phyloP scores from a whole-genome alignment of 164 flowering plant genomes.

The Kalanchoe fedtschenkoi region DNA sequence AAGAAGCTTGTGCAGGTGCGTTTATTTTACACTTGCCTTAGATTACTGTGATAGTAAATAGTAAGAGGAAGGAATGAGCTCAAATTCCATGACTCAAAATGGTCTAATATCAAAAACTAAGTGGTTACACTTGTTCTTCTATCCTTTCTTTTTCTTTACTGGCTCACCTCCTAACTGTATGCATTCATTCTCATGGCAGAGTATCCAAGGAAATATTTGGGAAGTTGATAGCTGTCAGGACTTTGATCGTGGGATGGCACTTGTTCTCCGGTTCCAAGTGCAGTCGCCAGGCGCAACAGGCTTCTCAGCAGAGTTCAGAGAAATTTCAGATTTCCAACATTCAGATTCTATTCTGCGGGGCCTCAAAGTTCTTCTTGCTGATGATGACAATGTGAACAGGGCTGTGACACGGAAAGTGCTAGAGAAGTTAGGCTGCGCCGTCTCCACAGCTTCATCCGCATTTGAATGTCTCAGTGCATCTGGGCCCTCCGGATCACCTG shows the following conservation, averaged over 20 bases:
- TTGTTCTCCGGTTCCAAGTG: conserved; percentile 54
- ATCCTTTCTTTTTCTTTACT: too few species aligned
- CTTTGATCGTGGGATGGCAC: conserved; percentile 50
- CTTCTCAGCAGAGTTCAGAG: conserved; percentile 16
- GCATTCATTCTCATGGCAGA: conserved; percentile 28
- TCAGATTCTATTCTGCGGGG: conserved; percentile 60
- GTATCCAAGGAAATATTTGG: conserved; percentile 95
- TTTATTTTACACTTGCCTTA: too few species aligned
- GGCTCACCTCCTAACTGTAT: too few species aligned
- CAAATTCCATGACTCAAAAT: neutral
- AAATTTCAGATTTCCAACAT: conserved; percentile 32
- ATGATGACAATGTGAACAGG: conserved; percentile 53
- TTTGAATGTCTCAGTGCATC: conserved; percentile 63
- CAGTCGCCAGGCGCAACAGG: conserved; percentile 15
- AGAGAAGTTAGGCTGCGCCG: conserved; percentile 77
- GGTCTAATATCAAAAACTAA: neutral
- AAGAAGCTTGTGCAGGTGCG: conserved; percentile 74
- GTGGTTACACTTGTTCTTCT: neutral
- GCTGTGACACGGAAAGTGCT: conserved; percentile 75
- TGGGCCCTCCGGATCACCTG: conserved; percentile 30
- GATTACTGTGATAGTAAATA: too few species aligned
- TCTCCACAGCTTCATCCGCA: conserved; percentile 68
- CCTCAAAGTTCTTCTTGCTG: conserved; percentile 59
- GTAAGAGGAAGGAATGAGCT: too few species aligned
- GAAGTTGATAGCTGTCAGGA: conserved; percentile 50